These are phyloP conservation scores for Periconia sp. DNA, from an alignment of 2,329 filamentous ascomycete species.

Conservation along the genomic window DNA sequence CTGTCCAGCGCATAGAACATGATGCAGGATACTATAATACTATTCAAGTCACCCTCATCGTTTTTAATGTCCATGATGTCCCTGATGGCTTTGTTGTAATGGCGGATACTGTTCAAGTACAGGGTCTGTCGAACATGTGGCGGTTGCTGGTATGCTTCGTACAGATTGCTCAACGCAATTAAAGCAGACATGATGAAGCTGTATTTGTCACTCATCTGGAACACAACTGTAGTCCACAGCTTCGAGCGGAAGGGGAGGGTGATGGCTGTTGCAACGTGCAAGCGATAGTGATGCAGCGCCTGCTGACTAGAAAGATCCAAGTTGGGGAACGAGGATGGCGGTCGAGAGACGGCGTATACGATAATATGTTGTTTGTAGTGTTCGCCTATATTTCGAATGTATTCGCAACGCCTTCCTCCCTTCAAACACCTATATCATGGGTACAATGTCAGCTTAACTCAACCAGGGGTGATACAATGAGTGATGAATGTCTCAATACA, in stretches of 20 bases:
- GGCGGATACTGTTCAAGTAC: not conserved
- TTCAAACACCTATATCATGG: too few relatives aligned
- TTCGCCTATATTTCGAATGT: not conserved
- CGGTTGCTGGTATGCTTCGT: not conserved
- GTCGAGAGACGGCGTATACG: not conserved
- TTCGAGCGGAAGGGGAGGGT: not conserved
- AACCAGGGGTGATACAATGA: too few relatives aligned
- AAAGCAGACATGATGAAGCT: not conserved
- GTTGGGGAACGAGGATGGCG: not conserved
- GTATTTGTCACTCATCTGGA: slow-evolving; percentile 1
- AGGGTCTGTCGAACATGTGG: not conserved
- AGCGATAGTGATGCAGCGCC: not conserved
- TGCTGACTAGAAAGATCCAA: not conserved
- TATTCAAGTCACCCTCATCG: not conserved
- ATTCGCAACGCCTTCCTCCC: not conserved
- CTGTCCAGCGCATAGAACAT: not conserved
- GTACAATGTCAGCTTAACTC: too few relatives aligned
- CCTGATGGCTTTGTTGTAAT: slow-evolving; percentile 1
- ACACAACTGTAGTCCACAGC: not conserved
- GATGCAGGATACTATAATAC: not conserved
- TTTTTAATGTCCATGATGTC: not conserved
- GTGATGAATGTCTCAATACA: too few relatives aligned
- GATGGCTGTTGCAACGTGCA: not conserved
- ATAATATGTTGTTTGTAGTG: not conserved
- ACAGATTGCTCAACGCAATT: not conserved